Base-by-base conservation (phyloP, 768 basidiomycete species). In the Podaxis pistillaris region DNA sequence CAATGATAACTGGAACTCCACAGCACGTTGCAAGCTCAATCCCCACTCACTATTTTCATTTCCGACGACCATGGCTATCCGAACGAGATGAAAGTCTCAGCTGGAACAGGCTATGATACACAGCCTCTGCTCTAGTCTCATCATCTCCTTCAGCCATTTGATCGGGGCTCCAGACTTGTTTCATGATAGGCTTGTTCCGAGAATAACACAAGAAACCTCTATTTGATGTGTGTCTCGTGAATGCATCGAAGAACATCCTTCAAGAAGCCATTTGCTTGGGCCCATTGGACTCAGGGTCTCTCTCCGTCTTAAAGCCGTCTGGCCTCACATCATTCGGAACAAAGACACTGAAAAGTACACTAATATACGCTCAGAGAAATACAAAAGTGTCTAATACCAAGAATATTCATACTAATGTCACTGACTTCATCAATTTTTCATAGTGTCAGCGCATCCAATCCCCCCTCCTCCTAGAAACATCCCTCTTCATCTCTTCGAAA, bases 401-500 rank as follows among this genome's bases (percentile, higher is more conserved):
- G 51, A 11, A 51, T 46, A 38, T 28, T 5, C 41, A 44, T 19
- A 15, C 41, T 44, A 44, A 44, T 4, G n/a, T 19, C 13, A 15
- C 13, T 15, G 19, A 44, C 41, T 15, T n/a, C 38, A 12, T 17
- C 15, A n/a, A 44, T 3, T 6, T 44, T 44, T n/a, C 19, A 28
- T 30, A 30, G 28, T 30, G 28, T n/a, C 41, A 30, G 46, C 56
- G 59, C 65, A 9, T 57, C 64, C 59, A 47, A 8, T 38, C 17
- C 47, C 36, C 8, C 22, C 47, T n/a, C 36, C 33, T 37, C 15
- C 28, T 47, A 22, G 28, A 24, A 49, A 51, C 37, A 50, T 62
- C 54, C 13, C 28, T 49, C 54, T 68, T 68, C 17, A 68, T 46
- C 47, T 56, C 51, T 7, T 60, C 38, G 30, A 68, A 68, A 51